Evolutionary conservation across 345 rosid genomes (phyloP), one percentile per base, ranked within the genome.

Genomic region (Capsella bursapastoris): DNA sequence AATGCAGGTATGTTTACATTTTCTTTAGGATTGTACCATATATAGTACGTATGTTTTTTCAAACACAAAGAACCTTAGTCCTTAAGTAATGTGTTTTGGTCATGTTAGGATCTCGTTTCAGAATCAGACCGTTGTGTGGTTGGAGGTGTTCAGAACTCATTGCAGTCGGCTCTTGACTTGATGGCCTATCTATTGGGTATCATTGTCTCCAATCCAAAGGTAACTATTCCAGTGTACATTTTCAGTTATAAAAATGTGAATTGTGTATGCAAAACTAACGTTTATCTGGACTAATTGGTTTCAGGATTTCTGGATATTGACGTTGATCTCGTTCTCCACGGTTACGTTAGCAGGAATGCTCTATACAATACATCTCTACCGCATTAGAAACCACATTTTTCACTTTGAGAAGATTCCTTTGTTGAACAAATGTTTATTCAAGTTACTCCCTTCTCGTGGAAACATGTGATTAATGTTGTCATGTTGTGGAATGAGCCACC

Each of bases 71-170:
- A 59, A 44, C 16, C 0, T 31, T 66, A 18, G 25, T 22, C 25
- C 25, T 22, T 22, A 22, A 7, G 68, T 44, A 6, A 68, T 35
- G 44, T 34, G 25, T 34, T 25, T 63, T 56, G 75, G 70, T 69
- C 60, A 16, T 64, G 15, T 9, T 71, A 91, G 98, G 98, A 94
- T 73, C 82, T 64, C 3, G 97, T 90, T 64, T 83, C 90, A 2
- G 98, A 90, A 82, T 75, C 89, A 3, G 93, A 91, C 70, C 95
- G 97, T 8, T 88, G 95, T 50, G 75, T 90, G 0, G 93, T 91
- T 8, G 98, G 98, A 78, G 97, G 97, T 1, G 98, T 84, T 48
- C 98, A 94, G 73, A 91, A 88, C 84, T 88, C 98, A 8, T 89
- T 91, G 41, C 96, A 94, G 56, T 88, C 98, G 22, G 70, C 77